phyloP scores from a whole-genome alignment of 164 flowering plant genomes.

The Echeveria elegans region DNA sequence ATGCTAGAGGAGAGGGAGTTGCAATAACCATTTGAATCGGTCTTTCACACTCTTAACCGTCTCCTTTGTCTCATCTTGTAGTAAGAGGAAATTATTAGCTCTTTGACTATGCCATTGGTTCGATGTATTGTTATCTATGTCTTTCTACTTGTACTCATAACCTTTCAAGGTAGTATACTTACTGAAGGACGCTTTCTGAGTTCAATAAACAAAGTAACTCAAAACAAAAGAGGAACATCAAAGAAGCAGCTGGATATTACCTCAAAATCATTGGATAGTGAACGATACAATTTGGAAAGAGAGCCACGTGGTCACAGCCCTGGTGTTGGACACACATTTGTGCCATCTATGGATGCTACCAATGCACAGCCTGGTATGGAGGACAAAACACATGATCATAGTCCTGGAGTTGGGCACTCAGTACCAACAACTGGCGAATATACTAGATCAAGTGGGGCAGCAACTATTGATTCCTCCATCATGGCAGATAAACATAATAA shows the following conservation, averaged over 20 bases:
- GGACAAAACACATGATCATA: constrained; percentile 6
- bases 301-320: constrained; percentile 3
- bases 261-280: no score
- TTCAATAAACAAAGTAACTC: constrained; percentile 5
- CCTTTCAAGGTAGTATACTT: constrained; percentile 9
- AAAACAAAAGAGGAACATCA: background rate
- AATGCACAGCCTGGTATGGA: background rate
- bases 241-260: no score
- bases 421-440: background rate
- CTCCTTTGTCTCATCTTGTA: background rate
- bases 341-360: background rate
- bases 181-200: constrained; percentile 20
- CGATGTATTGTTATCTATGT: background rate
- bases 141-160: constrained; percentile 16
- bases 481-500: background rate
- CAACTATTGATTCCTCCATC: constrained; percentile 1
- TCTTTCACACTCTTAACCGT: background rate
- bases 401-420: background rate
- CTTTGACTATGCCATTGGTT: constrained; percentile 11
- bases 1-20: background rate
- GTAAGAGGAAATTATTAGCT: background rate
- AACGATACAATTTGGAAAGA: background rate
- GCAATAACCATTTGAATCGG: background rate
- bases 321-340: constrained; percentile 3
- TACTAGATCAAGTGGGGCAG: background rate